phyloP scores from a whole-genome alignment of 2,329 filamentous ascomycete species.

The Penicillium thymicola region DNA sequence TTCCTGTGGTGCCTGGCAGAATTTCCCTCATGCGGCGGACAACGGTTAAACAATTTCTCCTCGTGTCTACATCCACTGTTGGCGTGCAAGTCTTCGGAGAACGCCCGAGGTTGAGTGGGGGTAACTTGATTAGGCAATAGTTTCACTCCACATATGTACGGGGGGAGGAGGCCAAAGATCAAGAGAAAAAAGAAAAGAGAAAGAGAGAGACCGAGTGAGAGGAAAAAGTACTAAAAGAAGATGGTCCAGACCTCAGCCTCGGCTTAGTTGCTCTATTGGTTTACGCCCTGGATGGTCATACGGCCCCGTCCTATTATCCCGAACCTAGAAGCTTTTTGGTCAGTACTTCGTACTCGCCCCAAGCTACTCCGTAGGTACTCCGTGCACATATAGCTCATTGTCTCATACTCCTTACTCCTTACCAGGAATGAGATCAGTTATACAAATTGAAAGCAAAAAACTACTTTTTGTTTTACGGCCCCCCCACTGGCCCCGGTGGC shows the following conservation, averaged over 20 bases:
- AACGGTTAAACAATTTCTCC: neutral
- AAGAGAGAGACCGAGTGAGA: neutral
- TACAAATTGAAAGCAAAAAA: neutral
- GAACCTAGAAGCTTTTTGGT: neutral
- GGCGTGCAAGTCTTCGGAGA: neutral
- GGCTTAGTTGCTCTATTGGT: conserved; percentile 1
- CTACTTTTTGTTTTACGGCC: conserved; percentile 1
- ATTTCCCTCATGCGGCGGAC: neutral
- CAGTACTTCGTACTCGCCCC: neutral
- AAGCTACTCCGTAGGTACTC: neutral
- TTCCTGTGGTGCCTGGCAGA: neutral
- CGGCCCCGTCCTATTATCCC: neutral
- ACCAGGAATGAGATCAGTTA: neutral
- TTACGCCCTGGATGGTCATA: neutral
- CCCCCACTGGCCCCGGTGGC: conserved; percentile 1
- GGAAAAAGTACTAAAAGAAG: neutral
- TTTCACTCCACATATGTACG: neutral
- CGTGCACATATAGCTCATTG: neutral
- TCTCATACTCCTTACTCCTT: neutral
- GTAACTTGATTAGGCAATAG: neutral
- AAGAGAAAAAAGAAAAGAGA: no score
- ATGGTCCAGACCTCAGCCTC: neutral
- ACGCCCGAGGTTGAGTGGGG: neutral
- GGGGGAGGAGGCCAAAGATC: neutral
- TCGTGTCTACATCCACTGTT: neutral